A percentile compares a stretch with the other conserved stretches of the same genome.
phyloP scores from a whole-genome alignment of 2,329 filamentous ascomycete species.

The Aspergillus clavatus region DNA sequence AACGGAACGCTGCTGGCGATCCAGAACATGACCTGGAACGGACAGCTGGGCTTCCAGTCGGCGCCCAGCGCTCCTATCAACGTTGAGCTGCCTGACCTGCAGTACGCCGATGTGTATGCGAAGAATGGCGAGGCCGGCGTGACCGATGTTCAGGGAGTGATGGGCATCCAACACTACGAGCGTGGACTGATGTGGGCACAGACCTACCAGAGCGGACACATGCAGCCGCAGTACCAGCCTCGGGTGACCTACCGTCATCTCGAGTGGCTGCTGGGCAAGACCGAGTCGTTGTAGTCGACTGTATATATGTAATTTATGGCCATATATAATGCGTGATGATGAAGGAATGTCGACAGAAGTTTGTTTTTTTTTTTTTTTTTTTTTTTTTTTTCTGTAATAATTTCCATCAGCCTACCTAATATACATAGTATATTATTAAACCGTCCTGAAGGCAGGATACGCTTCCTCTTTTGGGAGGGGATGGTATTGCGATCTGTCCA shows the following conservation, averaged over 20 bases:
- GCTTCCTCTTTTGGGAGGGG: too few relatives aligned
- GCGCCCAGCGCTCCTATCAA: constrained; percentile 52
- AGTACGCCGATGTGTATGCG: constrained; percentile 47
- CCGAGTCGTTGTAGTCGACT: constrained; percentile 21
- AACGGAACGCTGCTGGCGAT: constrained; percentile 69
- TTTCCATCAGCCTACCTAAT: too few relatives aligned
- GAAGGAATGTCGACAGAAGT: too few relatives aligned
- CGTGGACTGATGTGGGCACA: constrained; percentile 67
- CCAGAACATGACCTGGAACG: constrained; percentile 81
- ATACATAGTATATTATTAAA: too few relatives aligned
- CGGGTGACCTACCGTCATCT: constrained; percentile 65
- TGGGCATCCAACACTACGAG: constrained; percentile 70
- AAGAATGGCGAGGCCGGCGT: constrained; percentile 62
- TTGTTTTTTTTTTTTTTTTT: too few relatives aligned
- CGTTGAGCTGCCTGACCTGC: constrained; percentile 47
- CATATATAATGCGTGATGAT: too few relatives aligned
- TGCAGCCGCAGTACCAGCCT: constrained; percentile 61
- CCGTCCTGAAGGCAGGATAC: too few relatives aligned
- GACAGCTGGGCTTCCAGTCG: constrained; percentile 64
- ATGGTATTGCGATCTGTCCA: too few relatives aligned
- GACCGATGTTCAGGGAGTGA: constrained; percentile 57
- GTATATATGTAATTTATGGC: not conserved
- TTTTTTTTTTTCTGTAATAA: too few relatives aligned
- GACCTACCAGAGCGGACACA: constrained; percentile 34
- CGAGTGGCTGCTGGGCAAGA: constrained; percentile 30